These are phyloP conservation scores for Thalassia testudinum DNA, from an alignment of 116 monocot genomes.

Conservation along the genomic window DNA sequence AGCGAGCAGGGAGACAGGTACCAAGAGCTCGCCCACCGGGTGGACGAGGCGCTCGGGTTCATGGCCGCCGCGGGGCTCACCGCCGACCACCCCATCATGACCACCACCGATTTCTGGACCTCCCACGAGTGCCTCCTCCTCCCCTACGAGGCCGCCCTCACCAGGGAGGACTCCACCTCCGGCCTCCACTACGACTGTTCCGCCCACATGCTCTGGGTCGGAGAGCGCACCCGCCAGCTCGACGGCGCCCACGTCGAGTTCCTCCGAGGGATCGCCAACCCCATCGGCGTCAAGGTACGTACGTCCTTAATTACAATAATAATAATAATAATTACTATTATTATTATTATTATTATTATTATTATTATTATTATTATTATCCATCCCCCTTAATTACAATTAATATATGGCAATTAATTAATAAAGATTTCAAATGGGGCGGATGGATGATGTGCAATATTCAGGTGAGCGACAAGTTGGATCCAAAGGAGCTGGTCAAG, in stretches of 20 bases:
- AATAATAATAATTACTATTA: no score
- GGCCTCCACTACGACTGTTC: conserved; percentile 81
- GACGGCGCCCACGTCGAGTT: conserved; percentile 90
- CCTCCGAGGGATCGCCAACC: conserved; percentile 83
- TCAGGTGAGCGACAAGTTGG: no score
- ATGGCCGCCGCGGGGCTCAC: conserved; percentile 81
- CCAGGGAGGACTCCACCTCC: conserved; percentile 75
- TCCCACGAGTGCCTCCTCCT: conserved; percentile 89
- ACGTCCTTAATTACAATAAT: no score
- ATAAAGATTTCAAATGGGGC: no score
- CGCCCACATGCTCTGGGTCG: conserved; percentile 95
- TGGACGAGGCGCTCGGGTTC: conserved; percentile 85
- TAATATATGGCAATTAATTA: no score
- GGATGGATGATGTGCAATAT: no score
- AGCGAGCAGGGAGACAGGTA: conserved; percentile 95
- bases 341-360: no score
- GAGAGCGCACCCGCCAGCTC: conserved; percentile 89
- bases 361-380: no score
- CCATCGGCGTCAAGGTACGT: conserved; percentile 88
- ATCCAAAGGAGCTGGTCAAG: no score
- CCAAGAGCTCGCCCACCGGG: conserved; percentile 61
- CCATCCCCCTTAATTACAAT: no score
- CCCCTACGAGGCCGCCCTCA: conserved; percentile 77
- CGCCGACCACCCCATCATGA: conserved; percentile 82
- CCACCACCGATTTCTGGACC: conserved; percentile 81